Evolutionary conservation across 1,139 yeast species (phyloP).

Genomic region (Arxiozyma heterogenica): DNA sequence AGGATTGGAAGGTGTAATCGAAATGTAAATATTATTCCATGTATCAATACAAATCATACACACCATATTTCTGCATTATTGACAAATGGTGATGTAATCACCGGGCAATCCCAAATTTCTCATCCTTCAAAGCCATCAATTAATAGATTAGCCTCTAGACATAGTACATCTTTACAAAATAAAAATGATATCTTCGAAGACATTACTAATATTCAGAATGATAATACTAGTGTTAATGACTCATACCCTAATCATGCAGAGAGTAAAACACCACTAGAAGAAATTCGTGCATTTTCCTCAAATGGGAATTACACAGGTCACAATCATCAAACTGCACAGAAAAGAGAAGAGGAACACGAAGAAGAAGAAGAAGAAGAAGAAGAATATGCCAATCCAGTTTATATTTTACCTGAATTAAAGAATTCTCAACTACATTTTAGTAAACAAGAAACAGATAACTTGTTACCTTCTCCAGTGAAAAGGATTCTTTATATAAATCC

Average conservation of each 20-base stretch:
- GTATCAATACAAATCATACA: constrained; percentile 74
- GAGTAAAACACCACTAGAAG: not conserved
- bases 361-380: constrained; percentile 32
- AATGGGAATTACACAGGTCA: constrained; percentile 1
- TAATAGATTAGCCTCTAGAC: constrained; percentile 5
- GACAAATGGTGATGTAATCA: constrained; percentile 60
- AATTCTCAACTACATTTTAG: constrained; percentile 67
- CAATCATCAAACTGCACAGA: constrained; percentile 1
- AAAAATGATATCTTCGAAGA: not conserved
- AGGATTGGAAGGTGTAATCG: constrained; percentile 57
- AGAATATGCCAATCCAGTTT: constrained; percentile 51
- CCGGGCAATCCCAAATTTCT: constrained; percentile 93
- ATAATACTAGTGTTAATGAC: not conserved
- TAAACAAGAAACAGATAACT: constrained; percentile 45
- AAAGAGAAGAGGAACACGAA: constrained; percentile 9
- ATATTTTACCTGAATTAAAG: constrained; percentile 66
- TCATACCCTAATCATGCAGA: constrained; percentile 2
- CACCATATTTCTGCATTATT: constrained; percentile 78
- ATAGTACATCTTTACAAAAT: not conserved
- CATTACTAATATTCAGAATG: not conserved
- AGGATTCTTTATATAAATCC: constrained; percentile 77
- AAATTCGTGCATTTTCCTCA: not conserved
- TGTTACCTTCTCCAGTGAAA: constrained; percentile 66
- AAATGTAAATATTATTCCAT: constrained; percentile 57
- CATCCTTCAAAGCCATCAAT: constrained; percentile 46